These are phyloP conservation scores for Acanthochlamys bracteata DNA, from an alignment of 106 monocot species.

Conservation along the genomic window DNA sequence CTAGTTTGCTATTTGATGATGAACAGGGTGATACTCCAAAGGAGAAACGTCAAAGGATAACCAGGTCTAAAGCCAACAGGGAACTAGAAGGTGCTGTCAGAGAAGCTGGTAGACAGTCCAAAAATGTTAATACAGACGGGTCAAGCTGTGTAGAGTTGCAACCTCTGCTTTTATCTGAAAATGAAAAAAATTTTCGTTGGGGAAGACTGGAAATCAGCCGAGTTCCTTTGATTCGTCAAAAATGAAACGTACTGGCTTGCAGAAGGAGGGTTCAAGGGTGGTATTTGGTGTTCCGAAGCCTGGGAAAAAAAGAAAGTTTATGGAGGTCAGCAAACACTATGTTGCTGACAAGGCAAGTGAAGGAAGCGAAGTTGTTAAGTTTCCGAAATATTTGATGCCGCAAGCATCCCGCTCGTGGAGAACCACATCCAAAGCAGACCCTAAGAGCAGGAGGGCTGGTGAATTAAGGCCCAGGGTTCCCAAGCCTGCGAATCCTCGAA, in stretches of 20 bases:
- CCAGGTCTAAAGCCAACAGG: constrained; percentile 17
- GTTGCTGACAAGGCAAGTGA: constrained; percentile 36
- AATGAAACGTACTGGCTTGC: constrained; percentile 45
- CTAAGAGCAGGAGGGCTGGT: constrained; percentile 29
- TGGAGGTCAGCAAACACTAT: constrained; percentile 97
- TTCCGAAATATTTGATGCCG: constrained; percentile 58
- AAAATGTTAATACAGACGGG: constrained; percentile 11
- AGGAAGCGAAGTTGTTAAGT: constrained; percentile 35
- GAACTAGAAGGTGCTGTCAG: constrained; percentile 21
- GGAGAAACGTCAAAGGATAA: constrained; percentile 65
- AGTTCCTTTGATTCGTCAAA: constrained; percentile 25
- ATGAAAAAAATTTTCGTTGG: constrained; percentile 54
- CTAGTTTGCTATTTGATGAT: constrained; percentile 3
- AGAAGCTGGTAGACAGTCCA: constrained; percentile 12
- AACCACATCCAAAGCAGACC: constrained; percentile 36
- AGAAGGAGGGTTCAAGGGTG: constrained; percentile 72
- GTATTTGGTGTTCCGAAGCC: constrained; percentile 91
- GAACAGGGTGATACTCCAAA: constrained; percentile 69
- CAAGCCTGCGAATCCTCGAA: constrained; percentile 41
- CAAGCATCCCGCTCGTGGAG: constrained; percentile 39
- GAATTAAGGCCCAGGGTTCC: constrained; percentile 27
- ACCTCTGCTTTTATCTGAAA: constrained; percentile 40
- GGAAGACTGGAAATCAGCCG: constrained; percentile 39
- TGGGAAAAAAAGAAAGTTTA: constrained; percentile 95
- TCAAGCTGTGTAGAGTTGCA: constrained; percentile 28